phyloP scores from a whole-genome alignment of 2,329 filamentous ascomycete genomes.

The Ophidiomyces ophidiicola region DNA sequence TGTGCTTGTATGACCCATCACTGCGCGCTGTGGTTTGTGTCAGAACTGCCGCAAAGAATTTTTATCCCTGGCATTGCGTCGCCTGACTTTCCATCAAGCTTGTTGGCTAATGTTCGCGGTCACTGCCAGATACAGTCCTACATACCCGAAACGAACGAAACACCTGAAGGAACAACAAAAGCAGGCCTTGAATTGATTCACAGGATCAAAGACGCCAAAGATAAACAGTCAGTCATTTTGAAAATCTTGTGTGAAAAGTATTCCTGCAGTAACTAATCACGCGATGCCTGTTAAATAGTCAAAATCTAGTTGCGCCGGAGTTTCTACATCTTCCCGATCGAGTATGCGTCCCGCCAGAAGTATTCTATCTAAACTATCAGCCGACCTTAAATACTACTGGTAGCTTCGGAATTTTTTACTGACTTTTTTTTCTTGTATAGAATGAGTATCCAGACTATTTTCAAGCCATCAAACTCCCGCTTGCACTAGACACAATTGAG shows the following conservation, averaged over 20 bases:
- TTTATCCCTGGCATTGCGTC: too few species aligned
- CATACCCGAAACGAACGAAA: constrained; percentile 16
- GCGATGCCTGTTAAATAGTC: constrained; percentile 35
- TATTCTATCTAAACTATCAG: too few species aligned
- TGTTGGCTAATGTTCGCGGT: constrained; percentile 1
- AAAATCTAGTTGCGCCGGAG: constrained; percentile 59
- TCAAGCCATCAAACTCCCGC: constrained; percentile 60
- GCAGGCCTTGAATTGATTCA: constrained; percentile 14
- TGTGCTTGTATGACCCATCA: not conserved
- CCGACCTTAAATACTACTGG: too few species aligned
- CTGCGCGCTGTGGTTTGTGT: not conserved
- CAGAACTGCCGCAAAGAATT: too few species aligned
- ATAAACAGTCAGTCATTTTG: constrained; percentile 14
- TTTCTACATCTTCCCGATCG: constrained; percentile 60
- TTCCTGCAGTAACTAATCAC: constrained; percentile 2
- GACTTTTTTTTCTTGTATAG: constrained; percentile 23
- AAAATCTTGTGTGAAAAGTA: not conserved
- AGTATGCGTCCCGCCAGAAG: constrained; percentile 30
- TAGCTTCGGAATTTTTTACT: constrained; percentile 2
- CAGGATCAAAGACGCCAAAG: constrained; percentile 15
- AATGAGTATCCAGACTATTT: constrained; percentile 61
- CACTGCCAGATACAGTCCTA: constrained; percentile 11
- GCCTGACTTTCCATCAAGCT: too few species aligned
- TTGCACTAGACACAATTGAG: constrained; percentile 67
- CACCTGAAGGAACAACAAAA: constrained; percentile 15